Percentiles rank a stretch among this genome's conserved stretches.
phyloP scores from a whole-genome alignment of 306 rosid species.

The Prunus persica region Prunus_persica_NCBIv2 NC_034009.1:33694501-33695000 shows the following conservation, averaged over 20 bases:
- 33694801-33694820: no score
- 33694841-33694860: no score
- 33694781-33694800: no score
- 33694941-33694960: no score
- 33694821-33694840: no score
- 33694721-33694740: not conserved
- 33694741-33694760: not conserved
- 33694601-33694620: not conserved
- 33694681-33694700: not conserved
- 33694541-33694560: constrained; percentile 14
- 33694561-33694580: not conserved
- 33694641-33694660: constrained; percentile 13
- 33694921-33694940: no score
- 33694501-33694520: not conserved
- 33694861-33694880: no score
- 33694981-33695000: no score
- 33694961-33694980: no score
- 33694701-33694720: constrained; percentile 4
- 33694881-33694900: no score
- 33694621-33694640: constrained; percentile 20
- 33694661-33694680: not conserved
- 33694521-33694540: not conserved
- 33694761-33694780: no score
- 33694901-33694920: no score
- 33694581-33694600: not conserved